Evolutionary conservation across 2,329 filamentous ascomycete species (phyloP).

Genomic region (Beauveria caledonica): DNA sequence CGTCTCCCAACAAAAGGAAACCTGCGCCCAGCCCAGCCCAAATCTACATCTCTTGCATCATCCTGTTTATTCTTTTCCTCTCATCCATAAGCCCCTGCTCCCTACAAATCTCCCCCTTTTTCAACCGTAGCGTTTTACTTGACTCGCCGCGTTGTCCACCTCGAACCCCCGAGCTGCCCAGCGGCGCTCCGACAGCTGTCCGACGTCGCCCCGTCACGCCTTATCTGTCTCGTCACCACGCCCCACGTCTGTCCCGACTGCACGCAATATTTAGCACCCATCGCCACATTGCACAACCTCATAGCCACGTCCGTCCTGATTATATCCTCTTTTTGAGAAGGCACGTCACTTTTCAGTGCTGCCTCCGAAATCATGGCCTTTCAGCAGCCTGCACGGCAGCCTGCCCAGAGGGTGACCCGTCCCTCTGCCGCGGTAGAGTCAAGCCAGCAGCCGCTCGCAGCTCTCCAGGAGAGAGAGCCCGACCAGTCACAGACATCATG

Average conservation of each 20-base stretch:
- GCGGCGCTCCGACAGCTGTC: constrained; percentile 9
- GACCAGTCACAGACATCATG: constrained; percentile 77
- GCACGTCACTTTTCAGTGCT: not conserved
- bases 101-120: not conserved
- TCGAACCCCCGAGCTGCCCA: constrained; percentile 1
- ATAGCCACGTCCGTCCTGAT: not conserved
- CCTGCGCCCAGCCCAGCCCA: not conserved
- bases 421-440: constrained; percentile 31
- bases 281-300: not conserved
- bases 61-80: not conserved
- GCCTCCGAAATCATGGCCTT: constrained; percentile 41
- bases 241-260: not conserved
- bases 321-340: not conserved
- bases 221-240: constrained; percentile 7
- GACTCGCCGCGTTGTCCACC: not conserved
- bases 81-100: not conserved
- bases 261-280: not conserved
- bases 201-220: constrained; percentile 8
- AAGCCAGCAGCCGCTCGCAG: constrained; percentile 20
- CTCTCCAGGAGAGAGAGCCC: constrained; percentile 28
- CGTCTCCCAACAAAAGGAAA: constrained; percentile 12
- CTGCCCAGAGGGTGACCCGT: constrained; percentile 39
- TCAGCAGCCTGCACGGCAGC: constrained; percentile 49
- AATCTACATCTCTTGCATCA: not conserved
- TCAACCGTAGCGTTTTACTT: not conserved